phyloP scores from a whole-genome alignment of 768 basidiomycete genomes.

The Omphalotus guepiniiformis region DNA sequence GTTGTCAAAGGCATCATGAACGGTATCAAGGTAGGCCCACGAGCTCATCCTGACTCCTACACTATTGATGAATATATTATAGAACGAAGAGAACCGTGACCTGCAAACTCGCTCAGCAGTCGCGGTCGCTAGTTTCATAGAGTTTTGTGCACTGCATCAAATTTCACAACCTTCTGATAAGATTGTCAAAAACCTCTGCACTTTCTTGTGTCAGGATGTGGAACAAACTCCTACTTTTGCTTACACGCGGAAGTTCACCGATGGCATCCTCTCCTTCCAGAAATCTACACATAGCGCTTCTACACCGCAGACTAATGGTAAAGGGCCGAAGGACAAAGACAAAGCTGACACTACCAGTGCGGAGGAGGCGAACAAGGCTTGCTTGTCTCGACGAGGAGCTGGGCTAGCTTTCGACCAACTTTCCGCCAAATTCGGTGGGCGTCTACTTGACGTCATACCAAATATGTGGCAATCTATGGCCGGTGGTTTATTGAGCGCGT shows the following conservation, averaged over 20 bases:
- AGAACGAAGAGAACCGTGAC: constrained; percentile 87
- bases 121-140: constrained; percentile 84
- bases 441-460: constrained; percentile 75
- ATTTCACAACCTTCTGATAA: constrained; percentile 88
- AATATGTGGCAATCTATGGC: constrained; percentile 95
- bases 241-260: constrained; percentile 49
- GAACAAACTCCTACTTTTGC: constrained; percentile 89
- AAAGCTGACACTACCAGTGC: constrained; percentile 37
- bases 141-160: constrained; percentile 71
- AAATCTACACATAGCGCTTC: constrained; percentile 25
- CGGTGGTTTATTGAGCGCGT: constrained; percentile 67
- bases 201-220: constrained; percentile 90
- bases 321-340: constrained; percentile 36
- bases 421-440: constrained; percentile 69
- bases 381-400: constrained; percentile 82
- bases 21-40: constrained; percentile 76
- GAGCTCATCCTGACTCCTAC: not conserved
- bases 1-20: constrained; percentile 98
- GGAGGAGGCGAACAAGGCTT: constrained; percentile 59
- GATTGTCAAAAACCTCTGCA: constrained; percentile 95
- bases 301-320: constrained; percentile 23
- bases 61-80: constrained; percentile 9
- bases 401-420: constrained; percentile 76
- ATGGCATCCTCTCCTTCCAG: constrained; percentile 79
- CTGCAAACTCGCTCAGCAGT: constrained; percentile 85